Evolutionary conservation across 495 filamentous ascomycete genomes (phyloP), one percentile per base, ranked within the genome.

Genomic region (Barbatosphaeria neglecta): DNA sequence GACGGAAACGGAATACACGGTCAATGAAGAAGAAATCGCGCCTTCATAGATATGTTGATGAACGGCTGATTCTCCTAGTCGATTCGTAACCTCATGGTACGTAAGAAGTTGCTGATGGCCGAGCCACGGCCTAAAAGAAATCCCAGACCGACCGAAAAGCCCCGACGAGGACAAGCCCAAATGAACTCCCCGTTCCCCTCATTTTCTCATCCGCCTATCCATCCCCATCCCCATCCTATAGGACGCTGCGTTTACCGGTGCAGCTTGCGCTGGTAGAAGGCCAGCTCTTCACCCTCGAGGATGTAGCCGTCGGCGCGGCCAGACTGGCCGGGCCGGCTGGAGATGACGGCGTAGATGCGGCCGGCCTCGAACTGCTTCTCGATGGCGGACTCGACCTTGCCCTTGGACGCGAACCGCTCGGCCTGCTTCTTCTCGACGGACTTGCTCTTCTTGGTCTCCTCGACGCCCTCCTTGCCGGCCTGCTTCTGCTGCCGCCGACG

Each of bases 281-380:
- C 85, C 57, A 99, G 74, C 82, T 99, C 92, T 63, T 99, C 92
- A 57, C 92, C 92, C 83, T 99, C 92, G 50, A 99, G 78, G 66
- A 99, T 84, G 77, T 99, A 99, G 49, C 92, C 92, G 69, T 99
- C 92, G 52, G 76, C 75, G 68, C 92, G 89, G 57, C 92, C 92
- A 66, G 84, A 87, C 86, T 99, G 92, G 58, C 92, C 92, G 45
- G 92, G 92, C 62, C 92, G 79, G 60, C 83, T 89, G 47, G 90
- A 76, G 55, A 99, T 73, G 55, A 95, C 84, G 54, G 92, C 92
- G 72, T 81, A 94, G 50, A 99, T 72, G 75, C 93, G 90, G 74
- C 90, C 87, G 51, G 90, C 90, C 79, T 95, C 92, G 75, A 99
- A 97, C 72, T 99, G 92, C 72, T 84, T 86, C 83, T 97, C 93